Percentiles rank a stretch among this genome's conserved stretches.
phyloP scores from a whole-genome alignment of 208 protist species.

The Trypanosoma scelopori region DNA sequence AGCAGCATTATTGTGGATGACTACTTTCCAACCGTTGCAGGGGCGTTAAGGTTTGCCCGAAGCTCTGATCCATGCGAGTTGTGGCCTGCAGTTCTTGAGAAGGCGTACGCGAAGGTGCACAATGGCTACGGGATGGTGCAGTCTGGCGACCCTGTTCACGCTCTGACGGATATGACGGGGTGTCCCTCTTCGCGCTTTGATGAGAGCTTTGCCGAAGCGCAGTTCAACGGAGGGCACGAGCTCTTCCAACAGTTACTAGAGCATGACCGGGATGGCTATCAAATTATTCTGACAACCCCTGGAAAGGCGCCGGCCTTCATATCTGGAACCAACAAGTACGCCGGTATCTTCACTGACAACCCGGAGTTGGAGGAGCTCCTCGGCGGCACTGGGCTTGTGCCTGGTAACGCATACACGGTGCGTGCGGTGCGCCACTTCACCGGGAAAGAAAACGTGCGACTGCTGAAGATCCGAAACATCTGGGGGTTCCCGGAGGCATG shows the following conservation, averaged over 20 bases:
- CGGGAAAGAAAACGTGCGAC: conserved; percentile 31
- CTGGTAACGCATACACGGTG: conserved; percentile 82
- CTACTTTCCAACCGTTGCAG: conserved; percentile 73
- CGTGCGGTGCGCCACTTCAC: conserved; percentile 44
- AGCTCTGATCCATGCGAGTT: conserved; percentile 78
- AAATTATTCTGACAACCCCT: conserved; percentile 68
- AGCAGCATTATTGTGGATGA: conserved; percentile 85
- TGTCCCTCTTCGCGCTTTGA: conserved; percentile 77
- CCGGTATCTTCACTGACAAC: conserved; percentile 36
- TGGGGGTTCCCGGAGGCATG: conserved; percentile 46
- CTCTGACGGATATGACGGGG: conserved; percentile 82
- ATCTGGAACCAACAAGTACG: conserved; percentile 33
- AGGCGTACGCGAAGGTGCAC: conserved; percentile 92
- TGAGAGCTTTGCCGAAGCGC: conserved; percentile 48
- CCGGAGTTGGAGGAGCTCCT: conserved; percentile 48
- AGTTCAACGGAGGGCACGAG: conserved; percentile 25
- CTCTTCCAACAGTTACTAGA: conserved; percentile 44
- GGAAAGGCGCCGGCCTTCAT: conserved; percentile 74
- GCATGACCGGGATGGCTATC: conserved; percentile 41
- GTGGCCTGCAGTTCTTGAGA: conserved; percentile 87
- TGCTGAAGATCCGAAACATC: conserved; percentile 73
- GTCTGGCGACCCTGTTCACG: conserved; percentile 87
- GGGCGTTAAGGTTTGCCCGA: conserved; percentile 49
- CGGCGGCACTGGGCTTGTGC: conserved; percentile 57
- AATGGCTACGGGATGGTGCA: conserved; percentile 79